Evolutionary conservation across 371 early-diverging fungal genomes (phyloP).

Genomic region (Saksenaea vasiformis): DNA sequence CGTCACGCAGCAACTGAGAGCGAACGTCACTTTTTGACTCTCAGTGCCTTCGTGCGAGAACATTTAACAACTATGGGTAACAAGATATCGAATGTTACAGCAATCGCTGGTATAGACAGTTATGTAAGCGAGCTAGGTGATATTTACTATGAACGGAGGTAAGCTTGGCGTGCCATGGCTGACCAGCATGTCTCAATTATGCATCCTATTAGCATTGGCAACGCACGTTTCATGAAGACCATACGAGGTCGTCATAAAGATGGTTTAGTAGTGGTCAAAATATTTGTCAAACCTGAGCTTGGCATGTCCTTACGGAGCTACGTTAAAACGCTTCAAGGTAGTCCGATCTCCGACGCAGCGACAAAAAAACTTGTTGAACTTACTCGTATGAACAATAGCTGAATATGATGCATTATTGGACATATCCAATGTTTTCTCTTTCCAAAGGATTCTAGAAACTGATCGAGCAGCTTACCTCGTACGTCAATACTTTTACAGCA

Average conservation of each 20-base stretch:
- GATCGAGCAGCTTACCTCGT: constrained; percentile 88
- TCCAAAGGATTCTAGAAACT: constrained; percentile 83
- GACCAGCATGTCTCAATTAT: not conserved
- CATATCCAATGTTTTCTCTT: constrained; percentile 80
- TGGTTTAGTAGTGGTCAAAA: constrained; percentile 83
- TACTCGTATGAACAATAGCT: constrained; percentile 33
- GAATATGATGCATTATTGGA: constrained; percentile 67
- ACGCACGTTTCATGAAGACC: constrained; percentile 93
- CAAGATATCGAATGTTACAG: constrained; percentile 66
- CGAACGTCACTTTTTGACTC: too few species aligned
- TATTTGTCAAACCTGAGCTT: constrained; percentile 86
- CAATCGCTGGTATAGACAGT: constrained; percentile 68
- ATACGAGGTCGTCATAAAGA: constrained; percentile 80
- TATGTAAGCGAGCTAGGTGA: constrained; percentile 75
- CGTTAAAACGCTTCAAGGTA: constrained; percentile 64
- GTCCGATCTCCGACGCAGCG: not conserved
- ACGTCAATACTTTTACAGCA: constrained; percentile 85
- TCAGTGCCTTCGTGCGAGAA: too few species aligned
- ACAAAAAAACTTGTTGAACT: not conserved
- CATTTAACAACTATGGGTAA: constrained; percentile 57
- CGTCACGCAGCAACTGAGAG: too few species aligned
- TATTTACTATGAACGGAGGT: constrained; percentile 76
- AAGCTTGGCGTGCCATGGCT: constrained; percentile 4
- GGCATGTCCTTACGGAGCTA: constrained; percentile 62
- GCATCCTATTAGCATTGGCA: constrained; percentile 67